Evolutionary conservation across 2,329 filamentous ascomycete species (phyloP).

Genomic region (Hymenoscyphus scutula): DNA sequence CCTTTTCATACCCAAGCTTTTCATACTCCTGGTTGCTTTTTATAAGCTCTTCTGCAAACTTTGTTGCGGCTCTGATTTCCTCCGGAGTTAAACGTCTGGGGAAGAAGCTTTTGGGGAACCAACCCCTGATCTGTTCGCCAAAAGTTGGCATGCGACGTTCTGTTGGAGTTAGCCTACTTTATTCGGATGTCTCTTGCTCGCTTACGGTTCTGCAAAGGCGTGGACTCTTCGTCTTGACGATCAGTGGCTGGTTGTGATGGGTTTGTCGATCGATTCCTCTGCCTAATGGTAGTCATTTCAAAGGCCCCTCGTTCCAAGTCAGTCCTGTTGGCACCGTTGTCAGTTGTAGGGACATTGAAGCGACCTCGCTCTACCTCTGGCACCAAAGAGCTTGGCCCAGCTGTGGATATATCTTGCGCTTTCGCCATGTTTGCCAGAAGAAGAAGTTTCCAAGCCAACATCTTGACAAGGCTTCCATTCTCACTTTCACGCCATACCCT

Average conservation of each 20-base stretch:
- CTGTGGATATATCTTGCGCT: not conserved
- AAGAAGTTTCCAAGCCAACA: not conserved
- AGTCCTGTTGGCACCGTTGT: not conserved
- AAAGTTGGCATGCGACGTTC: not conserved
- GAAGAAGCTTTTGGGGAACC: not conserved
- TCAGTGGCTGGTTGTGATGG: not conserved
- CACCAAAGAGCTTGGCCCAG: not conserved
- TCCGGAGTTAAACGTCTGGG: not conserved
- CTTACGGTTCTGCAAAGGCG: not conserved
- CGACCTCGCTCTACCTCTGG: not conserved
- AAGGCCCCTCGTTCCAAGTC: not conserved
- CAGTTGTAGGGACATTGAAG: not conserved
- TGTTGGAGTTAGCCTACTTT: not conserved
- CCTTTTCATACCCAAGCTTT: conserved; percentile 11
- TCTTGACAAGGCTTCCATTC: not conserved
- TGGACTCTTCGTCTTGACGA: not conserved
- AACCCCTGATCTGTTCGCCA: not conserved
- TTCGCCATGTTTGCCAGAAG: not conserved
- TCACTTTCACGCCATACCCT: not conserved
- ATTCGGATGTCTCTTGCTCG: not conserved
- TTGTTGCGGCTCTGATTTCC: not conserved
- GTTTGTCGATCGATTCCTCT: not conserved
- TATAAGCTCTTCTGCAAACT: not conserved
- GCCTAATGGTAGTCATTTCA: not conserved
- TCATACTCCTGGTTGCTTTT: conserved; percentile 6